These are phyloP conservation scores for Suillus placidus DNA, from an alignment of 768 basidiomycete genomes.

Conservation along the genomic window DNA sequence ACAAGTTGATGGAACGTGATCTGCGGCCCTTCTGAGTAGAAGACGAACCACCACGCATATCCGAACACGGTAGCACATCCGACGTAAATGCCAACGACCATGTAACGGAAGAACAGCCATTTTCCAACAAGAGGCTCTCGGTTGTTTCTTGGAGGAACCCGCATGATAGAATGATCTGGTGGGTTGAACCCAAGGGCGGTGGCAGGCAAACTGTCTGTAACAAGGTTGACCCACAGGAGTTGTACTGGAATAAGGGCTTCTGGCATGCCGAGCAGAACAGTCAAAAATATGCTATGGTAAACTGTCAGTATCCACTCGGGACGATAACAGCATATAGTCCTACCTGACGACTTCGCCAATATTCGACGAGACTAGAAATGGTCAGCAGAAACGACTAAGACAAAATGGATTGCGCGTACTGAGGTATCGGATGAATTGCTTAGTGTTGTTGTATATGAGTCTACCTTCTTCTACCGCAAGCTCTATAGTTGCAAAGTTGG, in stretches of 20 bases:
- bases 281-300: constrained; percentile 82
- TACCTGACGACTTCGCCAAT: constrained; percentile 93
- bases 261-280: constrained; percentile 98
- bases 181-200: constrained; percentile 99
- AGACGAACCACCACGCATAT: constrained; percentile 99
- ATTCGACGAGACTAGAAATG: constrained; percentile 78
- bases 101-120: constrained; percentile 96
- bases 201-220: constrained; percentile 95
- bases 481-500: constrained; percentile 98
- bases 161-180: constrained; percentile 96
- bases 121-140: constrained; percentile 88
- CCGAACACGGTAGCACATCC: constrained; percentile 95
- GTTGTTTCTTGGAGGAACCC: constrained; percentile 86
- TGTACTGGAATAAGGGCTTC: constrained; percentile 98
- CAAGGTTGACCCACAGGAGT: constrained; percentile 97
- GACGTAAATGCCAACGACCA: constrained; percentile 92
- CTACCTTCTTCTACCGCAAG: constrained; percentile 96
- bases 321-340: background rate
- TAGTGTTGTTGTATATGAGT: constrained; percentile 98
- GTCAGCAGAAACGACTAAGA: constrained; percentile 14
- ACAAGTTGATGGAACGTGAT: constrained; percentile 94
- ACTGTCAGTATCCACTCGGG: constrained; percentile 6
- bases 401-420: constrained; percentile 51
- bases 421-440: constrained; percentile 99
- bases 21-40: constrained; percentile 87